Evolutionary conservation across 805 yeast species (phyloP), one percentile per base, ranked within the genome.

Genomic region (Candida maesae): DNA sequence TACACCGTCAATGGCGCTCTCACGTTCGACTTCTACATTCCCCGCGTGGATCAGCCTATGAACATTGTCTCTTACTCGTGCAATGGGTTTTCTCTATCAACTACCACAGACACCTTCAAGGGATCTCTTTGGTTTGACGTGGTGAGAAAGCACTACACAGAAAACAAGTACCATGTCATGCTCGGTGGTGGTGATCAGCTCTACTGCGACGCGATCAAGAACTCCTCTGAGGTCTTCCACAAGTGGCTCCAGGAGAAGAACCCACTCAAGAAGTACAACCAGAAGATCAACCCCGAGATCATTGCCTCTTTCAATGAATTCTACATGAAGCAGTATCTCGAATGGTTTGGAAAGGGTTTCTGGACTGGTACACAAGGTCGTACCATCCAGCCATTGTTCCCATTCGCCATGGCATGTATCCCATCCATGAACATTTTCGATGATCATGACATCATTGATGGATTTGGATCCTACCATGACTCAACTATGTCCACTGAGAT

Each of bases 151-250:
- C 96, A 91, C 56, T 60, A 67, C 14, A 52, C 61, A 6, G 67
- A 71, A 29, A 76, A 75, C 29, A 76, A 71, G 31, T 87, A 87
- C 63, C 96, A 91, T 60, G 97, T 88, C 5, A 90, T 91, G 95
- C 68, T 93, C 21, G 98, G 98, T 21, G 98, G 98, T 38, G 99
- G 99, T 24, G 99, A 91, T 64, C 99, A 91, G 65, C 74, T 91
- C 37, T 91, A 91, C 60, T 79, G 90, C 38, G 99, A 91, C 63
- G 71, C 87, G 2, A 79, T 91, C 51, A 84, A 83, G 60, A 49
- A 71, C 16, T 68, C 76, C 16, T 77, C 82, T 13, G 56, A 71
- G 35, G 58, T 59, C 7, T 76, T 84, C 51, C 60, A 71, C 45
- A 59, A 75, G 23, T 89, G 97, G 96, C 60, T 78, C 21, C 56